Base-by-base conservation (phyloP, 306 rosid species). In the Betula pendula region DNA sequence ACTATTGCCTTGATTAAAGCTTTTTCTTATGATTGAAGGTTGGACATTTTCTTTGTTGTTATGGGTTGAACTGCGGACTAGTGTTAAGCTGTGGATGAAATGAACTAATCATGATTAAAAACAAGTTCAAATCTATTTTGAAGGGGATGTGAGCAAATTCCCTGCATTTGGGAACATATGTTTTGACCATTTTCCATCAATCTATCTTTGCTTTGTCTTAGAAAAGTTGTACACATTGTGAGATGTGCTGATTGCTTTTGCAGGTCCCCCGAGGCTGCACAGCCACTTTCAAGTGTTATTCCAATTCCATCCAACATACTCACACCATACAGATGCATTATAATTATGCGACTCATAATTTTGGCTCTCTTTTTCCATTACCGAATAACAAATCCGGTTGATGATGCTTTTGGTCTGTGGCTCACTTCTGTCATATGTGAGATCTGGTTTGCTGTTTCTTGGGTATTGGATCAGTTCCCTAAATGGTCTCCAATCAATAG, bases 391-490 rank as follows among this genome's bases (percentile, higher is more conserved):
- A 79, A 95, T 80, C 97, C 99, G 6, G 99, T 95, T 80, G 97
- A 92, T 40, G 89, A 96, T 85, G 99, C 99, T 74, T 92, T 70
- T 78, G 99, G 92, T 82, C 88, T 95, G 70, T 95, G 99, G 99
- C 77, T 95, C 86, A 95, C 99, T 76, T 95, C 99, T 13, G 77
- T 95, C 63, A 88, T 90, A 77, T 95, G 99, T 77, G 99, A 95
- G 88, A 95, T 95, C 84, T 95, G 99, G 99, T 95, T 95, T 62
- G 99, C 93, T 50, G 83, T 92, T 83, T 95, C 99, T 7, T 95
- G 99, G 99, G 92, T 92, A 58, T 75, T 95, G 75, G 97, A 95
- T 89, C 99, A 95, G 89, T 95, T 95, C 87, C 97, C 99, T 27
- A 92, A 95, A 86, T 92, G 97, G 99, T 89, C 42, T 88, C 99